phyloP scores from a whole-genome alignment of 208 protist genomes.

The Cochliopodium minus region DNA sequence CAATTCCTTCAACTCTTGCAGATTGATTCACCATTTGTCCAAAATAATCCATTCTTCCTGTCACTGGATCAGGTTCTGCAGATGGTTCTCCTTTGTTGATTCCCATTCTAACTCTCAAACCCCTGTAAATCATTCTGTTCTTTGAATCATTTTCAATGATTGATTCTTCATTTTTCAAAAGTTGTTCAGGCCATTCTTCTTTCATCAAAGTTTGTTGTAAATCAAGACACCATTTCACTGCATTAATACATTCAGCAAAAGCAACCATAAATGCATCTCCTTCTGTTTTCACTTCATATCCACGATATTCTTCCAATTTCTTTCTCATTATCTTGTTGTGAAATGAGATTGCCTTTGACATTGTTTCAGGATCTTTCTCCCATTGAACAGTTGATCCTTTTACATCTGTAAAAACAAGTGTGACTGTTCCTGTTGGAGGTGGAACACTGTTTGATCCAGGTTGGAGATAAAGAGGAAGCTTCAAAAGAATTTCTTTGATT shows the following conservation, averaged over 20 bases:
- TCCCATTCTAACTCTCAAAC: conserved; percentile 35
- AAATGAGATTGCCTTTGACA: conserved; percentile 1
- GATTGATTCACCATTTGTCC: conserved; percentile 57
- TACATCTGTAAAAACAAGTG: conserved; percentile 16
- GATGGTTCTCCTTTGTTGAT: conserved; percentile 27
- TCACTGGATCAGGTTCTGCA: conserved; percentile 25
- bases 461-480: too few relatives aligned
- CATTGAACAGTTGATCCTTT: conserved; percentile 11
- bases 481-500: too few relatives aligned
- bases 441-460: too few relatives aligned
- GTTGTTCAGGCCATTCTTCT: neutral
- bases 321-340: conserved; percentile 4
- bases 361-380: conserved; percentile 6
- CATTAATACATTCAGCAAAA: neutral
- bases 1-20: conserved; percentile 42
- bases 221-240: neutral
- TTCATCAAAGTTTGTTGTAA: neutral
- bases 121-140: conserved; percentile 15
- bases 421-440: neutral
- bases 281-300: conserved; percentile 14
- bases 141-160: neutral
- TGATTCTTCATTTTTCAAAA: neutral
- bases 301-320: neutral
- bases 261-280: conserved; percentile 9
- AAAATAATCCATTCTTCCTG: conserved; percentile 51